Conservation (phyloP, 331 rosid species). For the Acacia concinna region DNA sequence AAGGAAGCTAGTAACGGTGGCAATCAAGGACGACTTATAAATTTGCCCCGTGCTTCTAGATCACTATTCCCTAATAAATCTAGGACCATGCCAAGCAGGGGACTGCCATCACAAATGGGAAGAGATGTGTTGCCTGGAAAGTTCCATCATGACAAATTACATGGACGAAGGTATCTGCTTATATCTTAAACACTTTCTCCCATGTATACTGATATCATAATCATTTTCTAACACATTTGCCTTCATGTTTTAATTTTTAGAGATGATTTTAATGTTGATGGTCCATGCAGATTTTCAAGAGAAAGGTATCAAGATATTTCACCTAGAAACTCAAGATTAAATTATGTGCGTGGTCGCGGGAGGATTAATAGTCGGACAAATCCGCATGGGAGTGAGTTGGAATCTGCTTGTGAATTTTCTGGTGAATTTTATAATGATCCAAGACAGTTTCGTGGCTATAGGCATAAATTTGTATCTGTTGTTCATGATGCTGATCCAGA, state of each 20-base stretch:
- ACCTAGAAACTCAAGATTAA: conserved; percentile 60
- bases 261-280: conserved; percentile 58
- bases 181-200: background rate
- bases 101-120: conserved; percentile 51
- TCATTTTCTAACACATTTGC: conserved; percentile 23
- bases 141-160: conserved; percentile 47
- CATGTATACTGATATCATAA: conserved; percentile 2
- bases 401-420: conserved; percentile 55
- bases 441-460: conserved; percentile 58
- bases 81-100: conserved; percentile 48
- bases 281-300: conserved; percentile 56
- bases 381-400: conserved; percentile 53
- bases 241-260: conserved; percentile 54
- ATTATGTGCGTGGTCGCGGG: conserved; percentile 73
- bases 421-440: conserved; percentile 66
- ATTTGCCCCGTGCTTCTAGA: conserved; percentile 53
- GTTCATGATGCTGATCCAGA: conserved; percentile 55
- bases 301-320: conserved; percentile 71
- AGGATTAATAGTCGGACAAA: conserved; percentile 46
- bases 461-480: conserved; percentile 62
- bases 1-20: conserved; percentile 50
- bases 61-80: conserved; percentile 59
- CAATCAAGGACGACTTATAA: conserved; percentile 65
- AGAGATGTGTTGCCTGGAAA: conserved; percentile 57
- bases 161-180: conserved; percentile 71